Percentiles rank a stretch among this genome's conserved stretches.
These are phyloP conservation scores for Termitomyces sp. DNA, from an alignment of 768 basidiomycete species.

Conservation along the genomic window DNA sequence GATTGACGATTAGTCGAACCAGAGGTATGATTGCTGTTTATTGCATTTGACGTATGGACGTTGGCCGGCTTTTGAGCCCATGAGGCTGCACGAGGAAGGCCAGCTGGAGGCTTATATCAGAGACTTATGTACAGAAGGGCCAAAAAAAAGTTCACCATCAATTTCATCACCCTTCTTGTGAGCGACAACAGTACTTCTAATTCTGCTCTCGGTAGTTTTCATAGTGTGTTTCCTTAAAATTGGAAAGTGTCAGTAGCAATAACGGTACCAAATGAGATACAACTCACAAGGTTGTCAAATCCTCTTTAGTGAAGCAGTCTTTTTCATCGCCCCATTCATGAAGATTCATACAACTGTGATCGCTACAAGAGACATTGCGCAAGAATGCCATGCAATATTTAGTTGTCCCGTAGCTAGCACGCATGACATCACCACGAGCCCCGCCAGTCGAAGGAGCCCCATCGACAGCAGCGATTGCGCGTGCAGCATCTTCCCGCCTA, in stretches of 20 bases:
- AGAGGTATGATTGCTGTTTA: constrained; percentile 11
- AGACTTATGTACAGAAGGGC: constrained; percentile 7
- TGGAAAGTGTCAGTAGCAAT: constrained; percentile 4
- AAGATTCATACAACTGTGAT: constrained; percentile 88
- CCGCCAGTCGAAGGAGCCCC: constrained; percentile 89
- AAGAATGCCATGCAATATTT: constrained; percentile 98
- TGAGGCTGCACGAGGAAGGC: constrained; percentile 65
- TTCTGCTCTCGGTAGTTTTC: constrained; percentile 78
- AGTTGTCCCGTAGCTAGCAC: constrained; percentile 94
- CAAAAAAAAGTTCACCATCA: constrained; percentile 34
- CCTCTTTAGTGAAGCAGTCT: constrained; percentile 96
- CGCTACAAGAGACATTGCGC: constrained; percentile 78
- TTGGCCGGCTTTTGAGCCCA: constrained; percentile 50
- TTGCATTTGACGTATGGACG: constrained; percentile 16
- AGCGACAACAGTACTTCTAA: constrained; percentile 40
- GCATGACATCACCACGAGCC: constrained; percentile 75
- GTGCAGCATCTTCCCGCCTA: constrained; percentile 89
- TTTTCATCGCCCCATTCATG: constrained; percentile 99
- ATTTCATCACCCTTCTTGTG: constrained; percentile 65
- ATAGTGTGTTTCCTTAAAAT: constrained; percentile 80
- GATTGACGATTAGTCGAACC: constrained; percentile 31
- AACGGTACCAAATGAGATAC: constrained; percentile 9
- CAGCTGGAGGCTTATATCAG: constrained; percentile 24
- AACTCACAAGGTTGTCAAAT: constrained; percentile 82
- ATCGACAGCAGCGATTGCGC: constrained; percentile 90